Evolutionary conservation across 768 basidiomycete genomes (phyloP).

Genomic region (Amanita subjunquillea): DNA sequence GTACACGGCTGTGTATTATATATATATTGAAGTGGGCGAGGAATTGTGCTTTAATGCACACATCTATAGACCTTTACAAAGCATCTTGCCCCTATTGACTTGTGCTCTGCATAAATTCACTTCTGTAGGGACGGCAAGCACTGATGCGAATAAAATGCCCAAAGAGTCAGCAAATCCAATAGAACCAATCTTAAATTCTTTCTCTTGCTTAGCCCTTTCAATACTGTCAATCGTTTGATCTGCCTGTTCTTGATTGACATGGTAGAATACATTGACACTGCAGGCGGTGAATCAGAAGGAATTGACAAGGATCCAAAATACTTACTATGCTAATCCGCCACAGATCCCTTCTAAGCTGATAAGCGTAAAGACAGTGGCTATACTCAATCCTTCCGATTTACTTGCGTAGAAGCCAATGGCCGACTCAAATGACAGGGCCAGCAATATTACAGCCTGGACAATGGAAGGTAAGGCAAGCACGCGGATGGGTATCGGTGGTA

Average conservation of each 20-base stretch:
- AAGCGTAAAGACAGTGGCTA: slow-evolving; percentile 60
- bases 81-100: slow-evolving; percentile 52
- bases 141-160: slow-evolving; percentile 57
- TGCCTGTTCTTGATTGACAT: slow-evolving; percentile 63
- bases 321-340: slow-evolving; percentile 87
- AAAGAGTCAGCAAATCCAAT: slow-evolving; percentile 79
- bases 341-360: slow-evolving; percentile 87
- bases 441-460: slow-evolving; percentile 58
- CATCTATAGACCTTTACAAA: slow-evolving; percentile 54
- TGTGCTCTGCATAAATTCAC: slow-evolving; percentile 68
- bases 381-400: slow-evolving; percentile 32
- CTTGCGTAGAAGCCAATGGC: slow-evolving; percentile 54
- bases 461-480: slow-evolving; percentile 71
- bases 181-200: slow-evolving; percentile 85
- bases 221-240: slow-evolving; percentile 35
- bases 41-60: too few species aligned
- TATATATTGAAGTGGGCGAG: slow-evolving; percentile 12
- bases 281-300: slow-evolving; percentile 1
- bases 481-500: slow-evolving; percentile 64
- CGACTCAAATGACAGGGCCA: slow-evolving; percentile 53
- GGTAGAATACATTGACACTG: slow-evolving; percentile 83
- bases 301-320: slow-evolving; percentile 13
- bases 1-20: not conserved
- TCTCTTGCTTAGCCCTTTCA: slow-evolving; percentile 61
- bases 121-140: slow-evolving; percentile 68